Evolutionary conservation across 2,329 filamentous ascomycete species (phyloP).

Genomic region (Biscogniauxia marginata): DNA sequence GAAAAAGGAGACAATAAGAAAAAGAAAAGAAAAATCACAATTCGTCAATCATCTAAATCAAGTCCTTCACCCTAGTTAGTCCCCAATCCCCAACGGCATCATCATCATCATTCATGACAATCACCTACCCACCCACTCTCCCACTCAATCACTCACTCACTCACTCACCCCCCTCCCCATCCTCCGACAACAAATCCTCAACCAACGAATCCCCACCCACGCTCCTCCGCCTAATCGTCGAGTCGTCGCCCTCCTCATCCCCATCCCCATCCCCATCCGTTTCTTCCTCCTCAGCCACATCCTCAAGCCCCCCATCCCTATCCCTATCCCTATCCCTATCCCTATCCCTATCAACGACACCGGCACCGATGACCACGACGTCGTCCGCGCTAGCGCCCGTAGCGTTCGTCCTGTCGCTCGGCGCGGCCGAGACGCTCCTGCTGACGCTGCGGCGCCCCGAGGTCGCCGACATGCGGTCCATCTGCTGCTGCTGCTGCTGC

Average conservation of each 20-base stretch:
- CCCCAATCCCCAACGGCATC: too few relatives aligned
- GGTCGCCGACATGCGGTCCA: slow-evolving; percentile 10
- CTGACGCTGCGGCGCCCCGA: slow-evolving; percentile 8
- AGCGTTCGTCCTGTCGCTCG: slow-evolving; percentile 8
- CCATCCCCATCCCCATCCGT: neutral
- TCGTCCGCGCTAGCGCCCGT: slow-evolving; percentile 9
- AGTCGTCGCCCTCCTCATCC: slow-evolving; percentile 10
- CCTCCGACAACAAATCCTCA: slow-evolving; percentile 17
- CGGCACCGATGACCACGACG: slow-evolving; percentile 3
- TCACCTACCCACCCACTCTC: neutral
- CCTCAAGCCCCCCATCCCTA: slow-evolving; percentile 10
- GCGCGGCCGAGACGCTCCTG: slow-evolving; percentile 15
- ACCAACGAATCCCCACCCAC: slow-evolving; percentile 11
- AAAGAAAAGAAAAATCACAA: too few relatives aligned
- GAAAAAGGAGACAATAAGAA: too few relatives aligned
- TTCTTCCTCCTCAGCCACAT: slow-evolving; percentile 18
- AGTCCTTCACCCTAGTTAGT: too few relatives aligned
- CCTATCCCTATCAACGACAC: slow-evolving; percentile 1
- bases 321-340: slow-evolving; percentile 2
- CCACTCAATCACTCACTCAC: neutral
- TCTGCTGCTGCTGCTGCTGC: slow-evolving; percentile 21
- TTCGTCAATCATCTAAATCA: too few relatives aligned
- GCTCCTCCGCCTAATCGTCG: slow-evolving; percentile 4
- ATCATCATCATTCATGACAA: neutral
- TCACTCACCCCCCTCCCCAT: slow-evolving; percentile 5